Evolutionary conservation across 2,329 filamentous ascomycete genomes (phyloP), one percentile per base, ranked within the genome.

Genomic region (Penicillium crustosum): DNA sequence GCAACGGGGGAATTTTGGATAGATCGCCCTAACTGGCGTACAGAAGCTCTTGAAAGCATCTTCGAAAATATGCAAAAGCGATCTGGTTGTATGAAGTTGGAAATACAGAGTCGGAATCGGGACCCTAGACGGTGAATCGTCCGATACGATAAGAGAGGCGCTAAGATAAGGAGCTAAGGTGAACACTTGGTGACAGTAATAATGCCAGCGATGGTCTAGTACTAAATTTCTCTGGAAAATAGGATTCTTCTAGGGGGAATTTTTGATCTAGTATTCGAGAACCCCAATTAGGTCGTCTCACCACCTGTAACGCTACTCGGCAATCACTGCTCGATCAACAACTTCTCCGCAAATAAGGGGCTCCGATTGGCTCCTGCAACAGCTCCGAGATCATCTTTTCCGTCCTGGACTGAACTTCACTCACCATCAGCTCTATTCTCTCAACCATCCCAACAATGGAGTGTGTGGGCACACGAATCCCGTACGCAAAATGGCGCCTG

Each of bases 401-500:
- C 54, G 29, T 35, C 44, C 50, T 39, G 41, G 27, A 19, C 29
- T 25, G 21, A 19, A 25, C 38, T 50, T 23, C 6, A 43, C 31
- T 41, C 49, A 41, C 44, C 41, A 51, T 31, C 44, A 36, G 9
- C 15, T 36, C 6, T 33, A 19, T 19, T 36, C 12, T 39, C 35
- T 21, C 19, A 33, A n/a, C n/a, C 5, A 21, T 17, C 23, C 4
- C 15, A 52, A 57, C 15, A 51, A 75, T 75, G 72, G 63, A 69
- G 52, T 69, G 66, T 44, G 49, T 65, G 12, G 62, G 60, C 49
- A 47, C 58, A 17, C 67, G 64, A 17, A 19, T 69, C 3, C 68
- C 73, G 5, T 73, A 71, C 57, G 63, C 69, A 19, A 68, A 67
- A 63, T 75, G 71, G 70, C 73, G 73, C 29, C 53, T 75, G 2